Evolutionary conservation across 768 basidiomycete genomes (phyloP).

Genomic region (Mrakia frigida): DNA sequence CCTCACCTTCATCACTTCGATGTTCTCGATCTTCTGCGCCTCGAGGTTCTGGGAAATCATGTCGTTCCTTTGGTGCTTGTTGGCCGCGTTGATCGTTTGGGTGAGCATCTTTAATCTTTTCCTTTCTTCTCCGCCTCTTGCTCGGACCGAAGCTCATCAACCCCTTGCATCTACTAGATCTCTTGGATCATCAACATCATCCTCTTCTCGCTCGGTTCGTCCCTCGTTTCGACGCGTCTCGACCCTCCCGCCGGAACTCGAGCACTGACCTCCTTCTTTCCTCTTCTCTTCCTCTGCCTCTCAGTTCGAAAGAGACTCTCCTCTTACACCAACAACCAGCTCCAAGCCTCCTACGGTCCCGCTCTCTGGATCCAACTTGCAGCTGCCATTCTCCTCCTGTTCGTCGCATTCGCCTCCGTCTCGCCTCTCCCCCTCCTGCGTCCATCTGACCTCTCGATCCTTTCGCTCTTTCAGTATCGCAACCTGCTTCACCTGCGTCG

Average conservation of each 20-base stretch:
- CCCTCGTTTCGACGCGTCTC: background rate
- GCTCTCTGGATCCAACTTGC: slow-evolving; percentile 25
- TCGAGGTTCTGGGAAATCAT: slow-evolving; percentile 26
- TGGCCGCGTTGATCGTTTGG: slow-evolving; percentile 9
- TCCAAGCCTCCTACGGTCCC: slow-evolving; percentile 6
- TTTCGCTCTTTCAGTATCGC: slow-evolving; percentile 50
- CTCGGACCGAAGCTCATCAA: too few species aligned
- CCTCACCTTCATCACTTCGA: slow-evolving; percentile 6
- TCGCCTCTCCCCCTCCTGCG: background rate
- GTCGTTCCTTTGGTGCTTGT: slow-evolving; percentile 3
- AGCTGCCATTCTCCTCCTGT: slow-evolving; percentile 21
- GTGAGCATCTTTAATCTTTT: background rate
- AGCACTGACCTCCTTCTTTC: background rate
- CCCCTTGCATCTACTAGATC: too few species aligned
- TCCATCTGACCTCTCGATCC: background rate
- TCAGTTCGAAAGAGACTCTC: background rate
- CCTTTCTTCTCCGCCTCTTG: background rate
- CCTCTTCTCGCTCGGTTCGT: slow-evolving; percentile 7
- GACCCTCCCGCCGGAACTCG: too few species aligned
- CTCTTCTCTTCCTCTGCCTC: background rate
- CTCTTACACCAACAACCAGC: slow-evolving; percentile 2
- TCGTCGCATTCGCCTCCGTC: slow-evolving; percentile 4
- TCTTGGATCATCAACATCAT: slow-evolving; percentile 22
- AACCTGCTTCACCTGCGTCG: slow-evolving; percentile 15
- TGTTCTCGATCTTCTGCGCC: slow-evolving; percentile 8